Evolutionary conservation across 257 asterid genomes (phyloP).

Genomic region (Euphrasia confusa): DNA sequence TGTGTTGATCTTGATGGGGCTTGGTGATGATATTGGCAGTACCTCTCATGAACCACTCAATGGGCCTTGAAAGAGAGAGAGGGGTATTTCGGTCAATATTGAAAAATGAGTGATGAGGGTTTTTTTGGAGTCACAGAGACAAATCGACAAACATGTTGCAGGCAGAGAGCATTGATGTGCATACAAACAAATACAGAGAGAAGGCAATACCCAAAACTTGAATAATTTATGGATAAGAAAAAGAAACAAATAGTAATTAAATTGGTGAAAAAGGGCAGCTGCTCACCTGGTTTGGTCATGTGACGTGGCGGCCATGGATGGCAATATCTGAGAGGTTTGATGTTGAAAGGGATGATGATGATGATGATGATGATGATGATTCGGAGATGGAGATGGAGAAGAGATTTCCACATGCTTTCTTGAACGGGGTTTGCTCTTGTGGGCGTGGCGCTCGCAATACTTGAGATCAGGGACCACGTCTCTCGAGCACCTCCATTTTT

Average conservation of each 20-base stretch:
- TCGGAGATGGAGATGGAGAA: constrained; percentile 17
- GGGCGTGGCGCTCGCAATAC: constrained; percentile 54
- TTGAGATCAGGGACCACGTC: constrained; percentile 43
- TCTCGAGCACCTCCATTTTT: constrained; percentile 69
- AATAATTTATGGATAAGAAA: constrained; percentile 28
- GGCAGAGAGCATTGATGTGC: constrained; percentile 24
- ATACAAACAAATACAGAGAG: constrained; percentile 28
- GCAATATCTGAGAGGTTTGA: constrained; percentile 18
- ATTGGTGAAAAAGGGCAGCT: neutral
- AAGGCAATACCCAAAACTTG: constrained; percentile 23
- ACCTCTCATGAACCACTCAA: constrained; percentile 50
- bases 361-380: neutral
- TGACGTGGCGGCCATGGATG: constrained; percentile 29
- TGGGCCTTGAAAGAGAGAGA: constrained; percentile 22
- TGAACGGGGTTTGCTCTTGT: constrained; percentile 50
- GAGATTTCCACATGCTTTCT: constrained; percentile 60
- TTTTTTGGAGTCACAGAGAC: neutral
- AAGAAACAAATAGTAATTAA: constrained; percentile 23
- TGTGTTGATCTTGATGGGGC: constrained; percentile 2
- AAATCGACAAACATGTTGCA: constrained; percentile 9
- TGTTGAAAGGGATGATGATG: constrained; percentile 6
- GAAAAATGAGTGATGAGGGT: neutral
- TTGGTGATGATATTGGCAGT: neutral
- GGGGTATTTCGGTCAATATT: neutral
- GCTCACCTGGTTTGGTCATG: constrained; percentile 45